Evolutionary conservation across 495 filamentous ascomycete genomes (phyloP), one percentile per base, ranked within the genome.

Genomic region (Penicillium cosmopolitanum): DNA sequence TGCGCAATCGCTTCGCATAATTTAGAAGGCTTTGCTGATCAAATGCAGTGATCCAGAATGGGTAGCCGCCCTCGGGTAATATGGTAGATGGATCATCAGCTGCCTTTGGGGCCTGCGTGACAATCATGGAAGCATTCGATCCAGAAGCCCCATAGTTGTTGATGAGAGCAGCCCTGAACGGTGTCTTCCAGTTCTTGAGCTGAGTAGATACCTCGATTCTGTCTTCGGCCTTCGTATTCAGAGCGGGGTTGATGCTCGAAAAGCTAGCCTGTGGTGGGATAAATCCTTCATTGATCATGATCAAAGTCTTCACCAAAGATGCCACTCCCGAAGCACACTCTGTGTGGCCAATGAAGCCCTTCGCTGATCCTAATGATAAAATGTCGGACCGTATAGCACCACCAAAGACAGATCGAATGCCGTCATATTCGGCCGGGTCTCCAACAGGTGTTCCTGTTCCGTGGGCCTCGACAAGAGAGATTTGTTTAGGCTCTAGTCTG

Each of bases 361-460:
- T 84, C 38, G 82, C 65, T 0, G 77, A 77, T 1, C 66, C 70
- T 3, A 77, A 13, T 9, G 42, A 54, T 11, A 77, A 21, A 34
- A 50, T 43, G 1, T 63, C 51, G 11, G 12, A 9, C 2, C 74
- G 56, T 4, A 36, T 28, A 10, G 21, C 60, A 34, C 40, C 68
- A 31, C 46, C 75, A 50, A 81, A 73, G 12, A 68, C 67, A 16
- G 51, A 28, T 9, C 69, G 62, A 28, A 82, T 69, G 55, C 67
- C 68, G 16, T 62, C 55, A 50, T 57, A 53, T 19, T 67, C 72
- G 31, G 46, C 53, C 21, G 74, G 74, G 55, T 81, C 76, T 4
- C 78, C 77, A 15, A 76, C 74, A 1, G 53, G 61, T 0, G 78
- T 81, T 31, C 76, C 76, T 23, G 79, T 80, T 5, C 79, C 78